Evolutionary conservation across 169 alveolate genomes (phyloP).

Genomic region (Plasmodium malariae): DNA sequence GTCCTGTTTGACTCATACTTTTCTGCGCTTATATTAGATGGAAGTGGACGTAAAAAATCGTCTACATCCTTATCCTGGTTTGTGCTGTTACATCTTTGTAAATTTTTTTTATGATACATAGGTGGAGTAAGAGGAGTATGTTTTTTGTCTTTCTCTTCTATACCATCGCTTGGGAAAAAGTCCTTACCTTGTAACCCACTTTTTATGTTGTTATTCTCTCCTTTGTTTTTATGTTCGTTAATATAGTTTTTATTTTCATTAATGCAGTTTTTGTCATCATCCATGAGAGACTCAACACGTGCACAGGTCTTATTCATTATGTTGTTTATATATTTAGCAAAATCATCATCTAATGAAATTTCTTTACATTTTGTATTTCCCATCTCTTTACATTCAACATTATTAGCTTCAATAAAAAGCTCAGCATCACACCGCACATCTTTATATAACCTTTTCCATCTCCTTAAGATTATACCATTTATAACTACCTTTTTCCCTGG

Average conservation of each 20-base stretch:
- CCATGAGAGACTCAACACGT: slow-evolving; percentile 6
- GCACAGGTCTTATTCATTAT: slow-evolving; percentile 35
- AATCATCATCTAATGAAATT: slow-evolving; percentile 38
- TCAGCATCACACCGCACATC: slow-evolving; percentile 83
- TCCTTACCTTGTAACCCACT: too few relatives aligned
- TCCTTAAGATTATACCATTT: slow-evolving; percentile 77
- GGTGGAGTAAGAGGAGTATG: too few relatives aligned
- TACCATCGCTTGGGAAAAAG: too few relatives aligned
- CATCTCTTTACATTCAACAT: slow-evolving; percentile 74
- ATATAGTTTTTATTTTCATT: background rate
- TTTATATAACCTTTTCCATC: slow-evolving; percentile 78
- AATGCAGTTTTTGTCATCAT: background rate
- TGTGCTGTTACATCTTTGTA: background rate
- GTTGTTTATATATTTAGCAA: slow-evolving; percentile 60
- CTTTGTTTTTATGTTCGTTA: background rate
- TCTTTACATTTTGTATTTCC: slow-evolving; percentile 33
- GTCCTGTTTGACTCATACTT: background rate
- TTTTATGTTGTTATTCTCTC: too few relatives aligned
- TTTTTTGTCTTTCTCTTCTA: too few relatives aligned
- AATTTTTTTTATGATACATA: background rate
- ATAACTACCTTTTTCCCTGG: slow-evolving; percentile 85
- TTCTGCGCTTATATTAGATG: background rate
- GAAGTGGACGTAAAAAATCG: too few relatives aligned
- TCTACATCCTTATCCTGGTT: background rate
- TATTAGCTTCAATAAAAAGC: slow-evolving; percentile 80